A percentile compares a stretch with the other conserved stretches of the same genome.
phyloP scores from a whole-genome alignment of 768 basidiomycete species.

The Tulasnella sp. region DNA sequence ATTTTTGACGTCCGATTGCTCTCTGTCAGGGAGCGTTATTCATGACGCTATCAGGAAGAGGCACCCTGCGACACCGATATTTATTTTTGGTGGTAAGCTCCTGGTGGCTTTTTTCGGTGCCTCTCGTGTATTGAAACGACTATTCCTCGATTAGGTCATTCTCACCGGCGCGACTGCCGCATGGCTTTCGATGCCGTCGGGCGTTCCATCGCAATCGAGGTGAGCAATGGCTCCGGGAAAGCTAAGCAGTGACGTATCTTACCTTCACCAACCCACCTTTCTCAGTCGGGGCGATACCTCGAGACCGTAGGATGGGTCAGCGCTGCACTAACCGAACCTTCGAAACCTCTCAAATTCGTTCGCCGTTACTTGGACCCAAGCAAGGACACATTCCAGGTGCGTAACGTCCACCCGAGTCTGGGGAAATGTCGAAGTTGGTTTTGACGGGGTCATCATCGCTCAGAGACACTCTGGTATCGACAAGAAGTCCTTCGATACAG shows the following conservation, averaged over 20 bases:
- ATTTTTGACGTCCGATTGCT: not conserved
- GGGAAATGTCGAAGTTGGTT: not conserved
- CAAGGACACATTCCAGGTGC: not conserved
- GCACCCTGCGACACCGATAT: not conserved
- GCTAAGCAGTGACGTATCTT: not conserved
- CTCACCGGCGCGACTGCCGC: not conserved
- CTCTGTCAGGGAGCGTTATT: not conserved
- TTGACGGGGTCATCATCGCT: not conserved
- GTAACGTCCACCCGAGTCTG: not conserved
- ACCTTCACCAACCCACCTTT: not conserved
- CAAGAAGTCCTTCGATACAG: not conserved
- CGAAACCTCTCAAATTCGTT: not conserved
- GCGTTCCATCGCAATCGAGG: not conserved
- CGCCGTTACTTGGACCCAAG: conserved; percentile 6
- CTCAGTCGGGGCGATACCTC: conserved; percentile 6
- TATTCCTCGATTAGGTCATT: not conserved
- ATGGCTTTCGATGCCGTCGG: not conserved
- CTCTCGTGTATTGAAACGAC: not conserved
- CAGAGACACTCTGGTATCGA: not conserved
- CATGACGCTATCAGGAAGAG: not conserved
- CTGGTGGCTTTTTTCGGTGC: not conserved
- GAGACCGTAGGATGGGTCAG: conserved; percentile 10
- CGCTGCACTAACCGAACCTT: not conserved
- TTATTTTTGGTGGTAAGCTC: not conserved
- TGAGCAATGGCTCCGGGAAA: not conserved